Evolutionary conservation across 306 rosid species (phyloP), one percentile per base, ranked within the genome.

Genomic region (Astragalus membranaceus): DNA sequence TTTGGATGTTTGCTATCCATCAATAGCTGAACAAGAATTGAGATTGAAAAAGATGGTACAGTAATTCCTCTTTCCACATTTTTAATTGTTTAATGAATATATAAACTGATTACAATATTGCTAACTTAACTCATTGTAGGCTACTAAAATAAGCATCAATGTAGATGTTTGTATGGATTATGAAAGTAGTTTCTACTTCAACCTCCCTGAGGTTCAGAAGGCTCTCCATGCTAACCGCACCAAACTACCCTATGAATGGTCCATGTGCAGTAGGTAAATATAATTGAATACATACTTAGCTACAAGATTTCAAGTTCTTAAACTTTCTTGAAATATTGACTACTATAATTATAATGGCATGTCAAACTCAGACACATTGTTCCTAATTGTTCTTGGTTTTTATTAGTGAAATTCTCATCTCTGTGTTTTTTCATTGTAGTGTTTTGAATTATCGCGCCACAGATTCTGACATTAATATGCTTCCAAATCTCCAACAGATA

Each of bases 201-300:
- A 90, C 50, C 89, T 84, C 39, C 98, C 96, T 0, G 92, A 93
- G 64, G 97, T 93, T 87, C 98, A 93, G 72, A 84, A 81, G 32
- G 98, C 96, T 67, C 96, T 93, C 36, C 97, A 93, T 69, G 98
- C 98, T 17, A 93, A 93, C 65, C 91, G 97, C 15, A 93, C 98
- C n/a, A 87, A 75, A 41, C 79, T 93, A 17, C 92, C 88, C 0
- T 84, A 93, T 70, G 0, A 15, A 4, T 93, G 96, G 98, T 69
- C 85, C 41, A 87, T 90, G 94, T 93, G 98, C 36, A 93, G 94
- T 42, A 6, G 61, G 95, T 89, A 70, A 85, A 94, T 73, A 59
- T 26, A 16, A 13, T 36, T 20, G 10, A 56, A 3, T 7, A 11
- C 33, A 33, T 13, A 11, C 30, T 3, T 2, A 26, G 30, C 30